Percentiles rank a stretch among this genome's conserved stretches.
phyloP scores from a whole-genome alignment of 1,284 basidiomycete species.

The Pseudozyma pruni region DNA sequence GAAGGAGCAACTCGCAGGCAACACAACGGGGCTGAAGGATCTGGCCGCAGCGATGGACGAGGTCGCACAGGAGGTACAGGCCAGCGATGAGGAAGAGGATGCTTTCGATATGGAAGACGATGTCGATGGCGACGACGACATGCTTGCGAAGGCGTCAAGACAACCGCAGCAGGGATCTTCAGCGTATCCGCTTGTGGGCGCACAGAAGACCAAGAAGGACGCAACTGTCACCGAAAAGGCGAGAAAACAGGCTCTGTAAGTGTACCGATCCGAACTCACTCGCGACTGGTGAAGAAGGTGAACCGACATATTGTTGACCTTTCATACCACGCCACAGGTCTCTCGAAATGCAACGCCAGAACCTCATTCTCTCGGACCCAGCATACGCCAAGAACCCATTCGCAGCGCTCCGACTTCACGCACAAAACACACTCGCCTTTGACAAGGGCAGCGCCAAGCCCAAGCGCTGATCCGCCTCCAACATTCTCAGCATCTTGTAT shows the following conservation, averaged over 20 bases:
- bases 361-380: slow-evolving; percentile 56
- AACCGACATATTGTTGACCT: neutral
- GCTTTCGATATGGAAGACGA: slow-evolving; percentile 15
- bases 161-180: slow-evolving; percentile 4
- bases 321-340: slow-evolving; percentile 17
- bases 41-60: slow-evolving; percentile 47
- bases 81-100: slow-evolving; percentile 21
- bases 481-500: slow-evolving; percentile 6
- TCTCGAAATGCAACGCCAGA: slow-evolving; percentile 58
- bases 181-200: slow-evolving; percentile 26
- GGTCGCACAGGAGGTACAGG: slow-evolving; percentile 28
- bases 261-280: neutral
- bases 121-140: slow-evolving; percentile 29
- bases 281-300: neutral
- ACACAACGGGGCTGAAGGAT: slow-evolving; percentile 55
- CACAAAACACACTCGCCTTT: slow-evolving; percentile 59
- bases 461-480: slow-evolving; percentile 11
- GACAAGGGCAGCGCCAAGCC: slow-evolving; percentile 22
- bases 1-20: slow-evolving; percentile 59
- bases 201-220: slow-evolving; percentile 24
- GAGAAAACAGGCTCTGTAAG: slow-evolving; percentile 57
- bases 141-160: slow-evolving; percentile 5
- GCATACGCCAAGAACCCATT: slow-evolving; percentile 58
- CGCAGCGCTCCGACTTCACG: slow-evolving; percentile 60
- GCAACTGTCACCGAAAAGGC: slow-evolving; percentile 54